Base-by-base conservation (phyloP, 2,329 filamentous ascomycete species). In the Sclerotinia minor region DNA sequence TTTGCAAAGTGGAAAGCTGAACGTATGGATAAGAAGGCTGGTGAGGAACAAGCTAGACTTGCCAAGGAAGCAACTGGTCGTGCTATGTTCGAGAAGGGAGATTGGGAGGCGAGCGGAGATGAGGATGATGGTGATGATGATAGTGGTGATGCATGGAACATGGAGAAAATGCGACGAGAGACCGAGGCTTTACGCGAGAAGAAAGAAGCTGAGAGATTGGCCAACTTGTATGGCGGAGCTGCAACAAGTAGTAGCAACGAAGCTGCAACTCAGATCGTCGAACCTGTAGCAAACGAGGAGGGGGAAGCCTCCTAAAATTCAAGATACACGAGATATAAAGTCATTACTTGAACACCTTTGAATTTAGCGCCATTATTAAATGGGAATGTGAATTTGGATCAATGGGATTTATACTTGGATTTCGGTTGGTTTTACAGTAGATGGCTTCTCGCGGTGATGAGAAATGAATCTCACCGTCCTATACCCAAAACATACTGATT, bases 1-100 rank as follows among this genome's bases (percentile, higher is more conserved):
- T 99, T 99, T 77, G 92, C 92, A 70, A 95, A 95, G 77, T 99
- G 95, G 95, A 99, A 99, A 85, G 89, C 94, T 81, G 91, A 96
- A 65, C 90, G 95, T 55, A 78, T 98, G 73, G 88, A 93, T 80
- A 99, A 99, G 89, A 98, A 97, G 85, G 90, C 89, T 21, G 95
- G 95, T 29, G 95, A 99, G 76, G 91, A 95, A 73, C 89, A 97
- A 80, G 92, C 93, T 59, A 88, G 90, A 77, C 89, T 90, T 80
- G 92, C 93, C 76, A 98, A 96, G 85, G 95, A 99, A 75, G 94
- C 94, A 29, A 99, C 95, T 26, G 95, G 95, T 76, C 88, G 94
- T 81, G 92, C 93, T 9, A 84, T 99, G 80, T 99, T 99, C 79
- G 95, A 99, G 81, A 95, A 93, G 79, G 95, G 95, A 75, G 94